These are phyloP conservation scores for Penicillium paradoxum DNA, from an alignment of 495 filamentous ascomycete genomes.

Conservation along the genomic window DNA sequence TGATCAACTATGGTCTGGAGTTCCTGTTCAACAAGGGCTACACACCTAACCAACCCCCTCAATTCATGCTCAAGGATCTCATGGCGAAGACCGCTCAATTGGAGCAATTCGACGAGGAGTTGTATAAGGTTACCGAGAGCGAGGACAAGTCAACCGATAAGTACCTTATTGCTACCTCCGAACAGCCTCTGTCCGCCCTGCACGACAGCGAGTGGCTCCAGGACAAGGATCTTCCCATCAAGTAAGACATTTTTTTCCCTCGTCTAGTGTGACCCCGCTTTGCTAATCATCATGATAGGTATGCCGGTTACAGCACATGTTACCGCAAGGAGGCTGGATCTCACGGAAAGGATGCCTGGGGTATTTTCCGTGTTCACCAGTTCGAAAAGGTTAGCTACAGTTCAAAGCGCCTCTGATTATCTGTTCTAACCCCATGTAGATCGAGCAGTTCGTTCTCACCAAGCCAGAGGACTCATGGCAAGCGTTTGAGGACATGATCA, in stretches of 20 bases:
- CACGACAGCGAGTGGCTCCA: slow-evolving; percentile 92
- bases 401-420: neutral
- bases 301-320: slow-evolving; percentile 91
- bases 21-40: slow-evolving; percentile 76
- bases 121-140: slow-evolving; percentile 89
- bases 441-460: slow-evolving; percentile 91
- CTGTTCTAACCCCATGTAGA: slow-evolving; percentile 31
- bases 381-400: slow-evolving; percentile 74
- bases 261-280: neutral
- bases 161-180: slow-evolving; percentile 95
- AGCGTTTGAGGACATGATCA: slow-evolving; percentile 88
- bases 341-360: slow-evolving; percentile 96
- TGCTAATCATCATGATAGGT: slow-evolving; percentile 36
- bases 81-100: slow-evolving; percentile 99
- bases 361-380: slow-evolving; percentile 96
- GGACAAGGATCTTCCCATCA: slow-evolving; percentile 78
- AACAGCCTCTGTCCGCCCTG: slow-evolving; percentile 89
- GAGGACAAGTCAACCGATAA: slow-evolving; percentile 81
- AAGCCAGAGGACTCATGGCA: slow-evolving; percentile 95
- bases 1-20: slow-evolving; percentile 90
- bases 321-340: slow-evolving; percentile 91
- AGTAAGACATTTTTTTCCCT: slow-evolving; percentile 47
- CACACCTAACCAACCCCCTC: slow-evolving; percentile 84
- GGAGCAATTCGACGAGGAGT: slow-evolving; percentile 93
- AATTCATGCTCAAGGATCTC: slow-evolving; percentile 91